Conservation (phyloP, 176 grass and related monocot genomes). For the maize (Zea mays) region Zm-B73-REFERENCE-NAM-5.0 NC_050097.1:9813501-9814000, state of each 20-base stretch:
- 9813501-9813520: neutral
- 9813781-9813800: conserved; percentile 39
- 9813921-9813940: neutral
- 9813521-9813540: neutral
- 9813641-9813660: neutral
- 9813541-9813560: conserved; percentile 14
- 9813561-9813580: neutral
- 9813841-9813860: conserved; percentile 19
- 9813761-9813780: conserved; percentile 33
- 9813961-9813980: neutral
- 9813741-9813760: conserved; percentile 4
- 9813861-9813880: conserved; percentile 10
- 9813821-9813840: neutral
- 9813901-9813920: neutral
- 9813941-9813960: neutral
- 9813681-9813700: neutral
- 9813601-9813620: conserved; percentile 29
- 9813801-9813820: neutral
- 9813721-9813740: conserved; percentile 7
- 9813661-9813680: neutral
- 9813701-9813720: neutral
- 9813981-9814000: neutral
- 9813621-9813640: neutral
- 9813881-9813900: neutral
- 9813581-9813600: neutral